Conservation (phyloP, 1,284 basidiomycete species). For the Cutaneotrichosporon cutaneum region DNA sequence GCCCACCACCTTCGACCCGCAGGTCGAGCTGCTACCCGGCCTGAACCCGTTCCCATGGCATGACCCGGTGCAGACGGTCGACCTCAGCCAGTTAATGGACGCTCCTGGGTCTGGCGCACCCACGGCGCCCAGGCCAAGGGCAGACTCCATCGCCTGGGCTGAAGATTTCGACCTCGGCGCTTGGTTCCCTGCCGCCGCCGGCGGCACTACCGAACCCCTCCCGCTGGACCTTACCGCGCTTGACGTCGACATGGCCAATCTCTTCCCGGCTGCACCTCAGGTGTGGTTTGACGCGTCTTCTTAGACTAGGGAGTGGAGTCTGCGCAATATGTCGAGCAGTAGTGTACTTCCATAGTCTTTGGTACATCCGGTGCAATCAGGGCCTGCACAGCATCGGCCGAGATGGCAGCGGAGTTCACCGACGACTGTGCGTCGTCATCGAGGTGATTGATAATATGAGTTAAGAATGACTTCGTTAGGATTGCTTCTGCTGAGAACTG, state of each 20-base stretch:
- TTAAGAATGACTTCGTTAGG: no score
- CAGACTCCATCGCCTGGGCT: conserved; percentile 10
- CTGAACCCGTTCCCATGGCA: conserved; percentile 27
- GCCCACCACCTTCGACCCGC: neutral
- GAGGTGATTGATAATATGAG: no score
- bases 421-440: no score
- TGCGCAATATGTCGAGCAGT: no score
- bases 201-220: conserved; percentile 6
- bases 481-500: no score
- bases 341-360: no score
- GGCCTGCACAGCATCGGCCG: no score
- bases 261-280: conserved; percentile 26
- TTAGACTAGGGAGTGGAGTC: no score
- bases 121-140: neutral
- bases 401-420: no score
- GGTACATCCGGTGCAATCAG: no score
- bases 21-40: conserved; percentile 11
- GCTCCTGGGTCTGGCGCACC: neutral
- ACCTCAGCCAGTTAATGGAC: neutral
- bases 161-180: conserved; percentile 21
- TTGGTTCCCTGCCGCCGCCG: conserved; percentile 20
- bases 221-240: conserved; percentile 14
- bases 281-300: conserved; percentile 19
- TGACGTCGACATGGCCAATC: conserved; percentile 24
- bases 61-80: conserved; percentile 18